Base-by-base conservation (phyloP, 225 moss, liverwort and hornwort genomes). In the Marchantia polymorpha region DNA sequence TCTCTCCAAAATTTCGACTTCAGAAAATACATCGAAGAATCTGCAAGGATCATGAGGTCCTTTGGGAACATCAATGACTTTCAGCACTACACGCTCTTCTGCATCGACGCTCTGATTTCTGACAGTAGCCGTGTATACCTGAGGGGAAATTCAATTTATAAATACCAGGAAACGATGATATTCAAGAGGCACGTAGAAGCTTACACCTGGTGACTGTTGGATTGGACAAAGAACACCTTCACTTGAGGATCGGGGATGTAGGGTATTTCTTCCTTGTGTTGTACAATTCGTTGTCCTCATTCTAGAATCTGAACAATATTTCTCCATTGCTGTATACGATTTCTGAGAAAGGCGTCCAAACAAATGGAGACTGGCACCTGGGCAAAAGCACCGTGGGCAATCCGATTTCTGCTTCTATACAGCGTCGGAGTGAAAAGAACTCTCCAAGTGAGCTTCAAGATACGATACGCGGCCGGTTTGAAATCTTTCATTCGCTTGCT, bases 1-100 rank as follows among this genome's bases (percentile, higher is more conserved):
- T 26, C 80, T 86, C 58, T 93, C 92, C 11, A 99, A 10, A 48
- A 99, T 99, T 64, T 93, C 91, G 16, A 99, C 93, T 78, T 99
- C 94, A 0, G 94, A 91, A 52, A 88, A 99, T 0, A 99, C 93
- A 76, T 99, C 97, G 53, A 94, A 90, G 50, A 99, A 99, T n/a
- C 79, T 93, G 13, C 94, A 93, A 0, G 93, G 94, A 52, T 99
- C 94, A 0, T 89, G 79, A 0, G 94, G 97, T 12, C 93, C 94
- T 69, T 87, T 92, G 0, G 97, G 94, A 50, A 93, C 58, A 77
- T 93, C 94, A 10, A 99, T 90, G 7, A 91, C 83, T 91, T 97
- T 97, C 52, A 97, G 78, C 74, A 93, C 94, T 64, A 97, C 94
- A 73, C 80, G 67, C 54, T 91, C 89, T 16, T 86, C 54, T 79